A percentile compares a stretch with the other conserved stretches of the same genome.
Conservation (phyloP, 441 rosid genomes). For the Erodium moschatum region DNA sequence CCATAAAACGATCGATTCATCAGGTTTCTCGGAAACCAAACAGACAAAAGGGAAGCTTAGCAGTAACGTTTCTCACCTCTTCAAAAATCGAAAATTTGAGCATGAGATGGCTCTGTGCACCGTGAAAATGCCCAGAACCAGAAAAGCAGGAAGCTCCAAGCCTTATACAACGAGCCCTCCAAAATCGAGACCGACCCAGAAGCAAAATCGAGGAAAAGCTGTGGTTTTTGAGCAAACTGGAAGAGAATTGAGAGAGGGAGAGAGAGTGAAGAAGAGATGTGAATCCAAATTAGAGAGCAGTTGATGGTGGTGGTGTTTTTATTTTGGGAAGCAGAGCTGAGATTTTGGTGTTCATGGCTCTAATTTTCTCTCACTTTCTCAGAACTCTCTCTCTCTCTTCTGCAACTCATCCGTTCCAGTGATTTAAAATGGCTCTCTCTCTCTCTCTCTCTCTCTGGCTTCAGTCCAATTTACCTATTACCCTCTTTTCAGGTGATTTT, state of each 20-base stretch:
- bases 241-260: neutral
- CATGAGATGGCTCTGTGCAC: neutral
- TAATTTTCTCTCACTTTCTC: neutral
- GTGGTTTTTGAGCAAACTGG: neutral
- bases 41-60: neutral
- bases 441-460: neutral
- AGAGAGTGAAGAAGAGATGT: neutral
- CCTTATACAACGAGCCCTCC: neutral
- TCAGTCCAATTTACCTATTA: neutral
- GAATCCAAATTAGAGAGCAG: constrained; percentile 4
- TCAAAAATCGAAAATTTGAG: constrained; percentile 1
- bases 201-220: neutral
- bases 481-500: constrained; percentile 7
- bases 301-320: neutral
- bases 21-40: neutral
- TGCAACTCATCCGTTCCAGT: neutral
- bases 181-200: neutral
- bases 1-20: neutral
- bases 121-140: constrained; percentile 5
- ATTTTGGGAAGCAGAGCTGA: constrained; percentile 7
- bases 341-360: neutral
- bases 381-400: neutral
- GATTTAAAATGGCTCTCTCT: neutral
- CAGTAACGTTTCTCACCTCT: neutral
- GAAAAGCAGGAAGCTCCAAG: neutral